Evolutionary conservation across 495 filamentous ascomycete genomes (phyloP), one percentile per base, ranked within the genome.

Genomic region (Podospora tetraspora): DNA sequence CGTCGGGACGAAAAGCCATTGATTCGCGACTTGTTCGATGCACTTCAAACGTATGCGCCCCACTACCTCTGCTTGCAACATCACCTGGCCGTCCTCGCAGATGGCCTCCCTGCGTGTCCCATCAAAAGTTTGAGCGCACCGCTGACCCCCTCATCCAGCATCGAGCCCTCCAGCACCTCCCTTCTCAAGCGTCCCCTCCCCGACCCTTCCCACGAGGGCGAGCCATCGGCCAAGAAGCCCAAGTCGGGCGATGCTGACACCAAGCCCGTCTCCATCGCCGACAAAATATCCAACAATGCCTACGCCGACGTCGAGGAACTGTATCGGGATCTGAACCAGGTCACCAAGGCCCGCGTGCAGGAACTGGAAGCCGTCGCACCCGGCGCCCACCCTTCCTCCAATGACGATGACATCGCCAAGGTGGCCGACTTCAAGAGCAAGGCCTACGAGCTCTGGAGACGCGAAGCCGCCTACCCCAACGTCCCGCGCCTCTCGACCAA

Each of bases 251-350:
- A 81, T 11, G 34, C 16, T 43, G 68, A 60, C 56, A 67, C 59
- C 27, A 72, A 72, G 52, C 69, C 66, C 22, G 63, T 30, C n/a
- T 81, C 79, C 61, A 80, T 86, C 66, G 76, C 82, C 52, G 79
- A 84, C 67, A 81, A 82, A 77, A 75, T 82, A 21, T 68, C 72
- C 11, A 75, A 79, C 34, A 77, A 79, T 63, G 71, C 64, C 12
- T 87, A 87, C 74, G 69, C 68, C 22, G 70, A 70, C 34, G 61
- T 87, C 29, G 81, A 85, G 52, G 79, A 79, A 29, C 71, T 87
- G 24, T 74, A 84, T 16, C 62, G 71, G 21, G 85, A 87, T 61
- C 66, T 86, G 23, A 73, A 77, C 57, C 66, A 73, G 0, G 78
- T 78, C 22, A 77, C 77, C 12, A 73, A 76, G 27, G 73, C 78